phyloP scores from a whole-genome alignment of 805 yeast genomes.

The Lipomyces japonicus region DNA sequence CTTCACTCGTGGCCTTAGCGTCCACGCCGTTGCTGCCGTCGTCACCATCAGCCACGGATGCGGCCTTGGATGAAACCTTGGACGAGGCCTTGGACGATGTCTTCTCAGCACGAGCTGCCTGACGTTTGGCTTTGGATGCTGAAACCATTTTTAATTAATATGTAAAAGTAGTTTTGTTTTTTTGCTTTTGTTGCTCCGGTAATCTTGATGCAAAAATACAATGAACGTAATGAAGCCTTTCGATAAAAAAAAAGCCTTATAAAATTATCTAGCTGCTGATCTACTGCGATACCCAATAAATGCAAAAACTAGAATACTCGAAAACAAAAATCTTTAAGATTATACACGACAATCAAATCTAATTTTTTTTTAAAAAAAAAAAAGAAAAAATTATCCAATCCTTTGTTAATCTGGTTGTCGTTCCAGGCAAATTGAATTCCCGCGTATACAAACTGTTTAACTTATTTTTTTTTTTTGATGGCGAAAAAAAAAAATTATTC shows the following conservation, averaged over 20 bases:
- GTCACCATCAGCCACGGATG: too few species aligned
- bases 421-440: too few species aligned
- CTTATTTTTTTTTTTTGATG: too few species aligned
- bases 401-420: too few species aligned
- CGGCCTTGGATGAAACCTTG: conserved; percentile 33
- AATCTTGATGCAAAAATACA: neutral
- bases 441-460: too few species aligned
- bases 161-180: neutral
- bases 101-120: conserved; percentile 87
- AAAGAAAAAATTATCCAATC: too few species aligned
- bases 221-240: neutral
- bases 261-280: neutral
- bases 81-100: conserved; percentile 43
- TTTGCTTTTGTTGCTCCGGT: neutral
- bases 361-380: too few species aligned
- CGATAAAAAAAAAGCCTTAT: neutral
- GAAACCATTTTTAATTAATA: conserved; percentile 48
- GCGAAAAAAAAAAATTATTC: neutral
- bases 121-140: conserved; percentile 96
- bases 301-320: neutral
- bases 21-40: conserved; percentile 16
- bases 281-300: neutral
- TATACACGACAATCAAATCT: neutral
- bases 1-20: conserved; percentile 42
- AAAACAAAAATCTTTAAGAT: too few species aligned